phyloP scores from a whole-genome alignment of 2,329 filamentous ascomycete species.

The Beauveria caledonica region DNA sequence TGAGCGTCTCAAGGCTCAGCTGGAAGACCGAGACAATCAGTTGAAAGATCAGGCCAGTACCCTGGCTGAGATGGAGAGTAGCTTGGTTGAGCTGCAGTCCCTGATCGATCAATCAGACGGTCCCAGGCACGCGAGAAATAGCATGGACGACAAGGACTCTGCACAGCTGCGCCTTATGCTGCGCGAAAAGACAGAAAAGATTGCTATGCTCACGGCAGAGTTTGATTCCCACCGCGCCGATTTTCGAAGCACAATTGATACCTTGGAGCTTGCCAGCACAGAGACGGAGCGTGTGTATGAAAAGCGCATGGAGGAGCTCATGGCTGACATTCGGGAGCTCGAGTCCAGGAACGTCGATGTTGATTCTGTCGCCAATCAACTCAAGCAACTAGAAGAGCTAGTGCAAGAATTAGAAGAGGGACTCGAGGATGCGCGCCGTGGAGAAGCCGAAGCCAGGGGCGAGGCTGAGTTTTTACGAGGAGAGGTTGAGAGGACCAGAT shows the following conservation, averaged over 20 bases:
- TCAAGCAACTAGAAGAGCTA: slow-evolving; percentile 92
- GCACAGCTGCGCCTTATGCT: slow-evolving; percentile 72
- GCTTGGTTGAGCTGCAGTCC: slow-evolving; percentile 65
- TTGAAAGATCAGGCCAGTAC: slow-evolving; percentile 80
- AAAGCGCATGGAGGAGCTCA: slow-evolving; percentile 77
- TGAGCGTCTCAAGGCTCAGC: slow-evolving; percentile 60
- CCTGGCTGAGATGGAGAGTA: slow-evolving; percentile 83
- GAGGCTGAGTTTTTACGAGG: slow-evolving; percentile 94
- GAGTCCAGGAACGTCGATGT: slow-evolving; percentile 82
- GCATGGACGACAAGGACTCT: slow-evolving; percentile 62
- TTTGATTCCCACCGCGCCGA: slow-evolving; percentile 93
- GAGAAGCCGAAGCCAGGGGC: slow-evolving; percentile 89
- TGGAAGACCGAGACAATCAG: slow-evolving; percentile 79
- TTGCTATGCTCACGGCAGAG: slow-evolving; percentile 82
- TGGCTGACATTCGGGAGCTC: slow-evolving; percentile 74
- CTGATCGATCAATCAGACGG: slow-evolving; percentile 55
- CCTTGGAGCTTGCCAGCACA: slow-evolving; percentile 86
- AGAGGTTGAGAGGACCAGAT: slow-evolving; percentile 84
- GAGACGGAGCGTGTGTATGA: slow-evolving; percentile 97
- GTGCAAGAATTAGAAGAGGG: slow-evolving; percentile 97
- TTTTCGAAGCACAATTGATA: slow-evolving; percentile 94
- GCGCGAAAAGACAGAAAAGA: slow-evolving; percentile 94
- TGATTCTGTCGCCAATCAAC: slow-evolving; percentile 78
- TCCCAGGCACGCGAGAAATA: slow-evolving; percentile 33
- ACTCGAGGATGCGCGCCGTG: slow-evolving; percentile 84